These are phyloP conservation scores for Ophiostoma ulmi DNA, from an alignment of 2,329 filamentous ascomycete species.

Conservation along the genomic window DNA sequence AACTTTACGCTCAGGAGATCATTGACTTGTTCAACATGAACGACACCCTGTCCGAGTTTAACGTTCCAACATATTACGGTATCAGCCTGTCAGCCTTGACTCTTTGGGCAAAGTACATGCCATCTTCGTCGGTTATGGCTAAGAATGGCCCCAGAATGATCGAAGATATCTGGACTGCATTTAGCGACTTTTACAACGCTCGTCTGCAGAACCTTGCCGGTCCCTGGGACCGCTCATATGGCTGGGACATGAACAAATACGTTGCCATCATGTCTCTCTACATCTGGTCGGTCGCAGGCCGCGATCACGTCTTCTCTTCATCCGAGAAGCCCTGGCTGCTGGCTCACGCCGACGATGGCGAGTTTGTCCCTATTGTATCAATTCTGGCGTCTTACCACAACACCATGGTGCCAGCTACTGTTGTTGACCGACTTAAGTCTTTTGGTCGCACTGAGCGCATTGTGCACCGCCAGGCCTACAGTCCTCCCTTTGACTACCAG, in stretches of 20 bases:
- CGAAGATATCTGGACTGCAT: slow-evolving; percentile 46
- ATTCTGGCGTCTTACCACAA: slow-evolving; percentile 49
- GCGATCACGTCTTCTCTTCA: slow-evolving; percentile 35
- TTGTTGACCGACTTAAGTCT: slow-evolving; percentile 33
- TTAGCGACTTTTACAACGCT: slow-evolving; percentile 48
- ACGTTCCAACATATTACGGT: slow-evolving; percentile 58
- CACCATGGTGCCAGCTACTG: slow-evolving; percentile 40
- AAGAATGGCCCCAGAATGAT: slow-evolving; percentile 50
- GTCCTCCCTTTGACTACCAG: slow-evolving; percentile 53
- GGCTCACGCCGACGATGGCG: slow-evolving; percentile 55
- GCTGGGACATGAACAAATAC: slow-evolving; percentile 60
- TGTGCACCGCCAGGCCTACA: slow-evolving; percentile 49
- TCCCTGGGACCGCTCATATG: slow-evolving; percentile 60
- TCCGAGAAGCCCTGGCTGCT: slow-evolving; percentile 35
- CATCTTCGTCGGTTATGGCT: slow-evolving; percentile 47
- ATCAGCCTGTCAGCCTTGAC: slow-evolving; percentile 56
- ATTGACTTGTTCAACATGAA: slow-evolving; percentile 52
- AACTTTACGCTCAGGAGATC: slow-evolving; percentile 51
- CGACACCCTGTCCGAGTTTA: slow-evolving; percentile 58
- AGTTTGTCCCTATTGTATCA: slow-evolving; percentile 53
- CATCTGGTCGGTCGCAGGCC: slow-evolving; percentile 54
- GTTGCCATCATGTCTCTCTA: slow-evolving; percentile 53
- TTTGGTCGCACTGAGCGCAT: slow-evolving; percentile 38
- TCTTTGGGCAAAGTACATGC: slow-evolving; percentile 56
- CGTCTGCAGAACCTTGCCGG: slow-evolving; percentile 57